Evolutionary conservation across 177 flowering plant species (phyloP), one percentile per base, ranked within the genome.

Genomic region (Tripterygium wilfordii): DNA sequence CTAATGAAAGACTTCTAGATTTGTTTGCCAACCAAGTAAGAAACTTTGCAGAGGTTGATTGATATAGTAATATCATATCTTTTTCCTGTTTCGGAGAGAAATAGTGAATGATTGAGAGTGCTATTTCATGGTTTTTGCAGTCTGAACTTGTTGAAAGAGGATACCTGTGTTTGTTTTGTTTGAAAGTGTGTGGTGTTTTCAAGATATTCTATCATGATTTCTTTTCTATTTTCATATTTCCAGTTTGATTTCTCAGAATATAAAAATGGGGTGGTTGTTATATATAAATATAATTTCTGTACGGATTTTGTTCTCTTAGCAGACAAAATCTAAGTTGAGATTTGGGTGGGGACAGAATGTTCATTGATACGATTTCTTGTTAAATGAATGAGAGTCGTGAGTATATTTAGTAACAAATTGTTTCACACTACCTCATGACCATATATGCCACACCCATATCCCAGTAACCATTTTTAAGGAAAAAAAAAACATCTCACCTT

Each of bases 401-500:
- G n/a, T n/a, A n/a, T n/a, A n/a, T n/a, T n/a, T n/a, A n/a, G n/a
- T n/a, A n/a, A n/a, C n/a, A n/a, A n/a, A n/a, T n/a, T n/a, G n/a
- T n/a, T n/a, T n/a, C n/a, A n/a, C n/a, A n/a, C n/a, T n/a, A n/a
- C n/a, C n/a, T n/a, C n/a, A n/a, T n/a, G n/a, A n/a, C n/a, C n/a
- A n/a, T n/a, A n/a, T n/a, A n/a, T n/a, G n/a, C n/a, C n/a, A n/a
- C n/a, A n/a, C n/a, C n/a, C n/a, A n/a, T n/a, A n/a, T n/a, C n/a
- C n/a, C n/a, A n/a, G n/a, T 52, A 79, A 68, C 63, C 74, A 81
- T 60, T 64, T 64, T 45, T 83, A 68, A 3, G 95, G 71, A n/a
- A n/a, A n/a, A n/a, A n/a, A n/a, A n/a, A n/a, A n/a, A n/a, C n/a
- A n/a, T n/a, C n/a, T n/a, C n/a, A n/a, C n/a, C n/a, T n/a, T n/a